Evolutionary conservation across 2,329 filamentous ascomycete genomes (phyloP).

Genomic region (Neonectria ditissima): DNA sequence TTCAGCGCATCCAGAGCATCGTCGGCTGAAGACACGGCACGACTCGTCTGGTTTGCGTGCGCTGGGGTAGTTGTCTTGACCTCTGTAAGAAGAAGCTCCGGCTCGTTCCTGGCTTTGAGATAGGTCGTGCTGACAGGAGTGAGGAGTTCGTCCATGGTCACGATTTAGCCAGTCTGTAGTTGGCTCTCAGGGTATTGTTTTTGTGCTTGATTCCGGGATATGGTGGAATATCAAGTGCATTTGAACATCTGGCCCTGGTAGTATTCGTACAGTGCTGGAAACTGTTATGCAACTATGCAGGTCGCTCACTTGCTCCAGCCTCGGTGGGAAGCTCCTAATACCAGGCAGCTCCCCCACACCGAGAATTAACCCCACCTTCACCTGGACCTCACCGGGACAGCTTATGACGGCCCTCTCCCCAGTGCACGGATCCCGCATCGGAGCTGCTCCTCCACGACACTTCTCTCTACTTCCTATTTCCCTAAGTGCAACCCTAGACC

Average conservation of each 20-base stretch:
- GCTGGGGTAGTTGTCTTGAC: conserved; percentile 42
- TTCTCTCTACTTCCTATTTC: neutral
- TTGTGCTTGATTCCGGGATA: neutral
- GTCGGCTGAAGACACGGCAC: conserved; percentile 50
- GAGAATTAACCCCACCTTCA: conserved; percentile 49
- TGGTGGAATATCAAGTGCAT: neutral
- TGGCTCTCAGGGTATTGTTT: neutral
- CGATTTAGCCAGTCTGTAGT: neutral
- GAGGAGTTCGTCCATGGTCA: conserved; percentile 67
- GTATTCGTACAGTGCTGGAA: too few relatives aligned
- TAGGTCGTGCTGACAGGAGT: conserved; percentile 66
- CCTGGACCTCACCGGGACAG: conserved; percentile 47
- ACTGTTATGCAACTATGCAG: neutral
- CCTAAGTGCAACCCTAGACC: conserved; percentile 12
- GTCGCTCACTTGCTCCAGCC: neutral
- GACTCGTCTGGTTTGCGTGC: conserved; percentile 13
- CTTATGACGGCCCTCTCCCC: conserved; percentile 35
- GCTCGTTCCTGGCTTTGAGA: conserved; percentile 50
- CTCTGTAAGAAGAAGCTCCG: conserved; percentile 54
- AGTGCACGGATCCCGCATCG: conserved; percentile 37
- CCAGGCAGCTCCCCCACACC: conserved; percentile 24
- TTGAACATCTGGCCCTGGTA: neutral
- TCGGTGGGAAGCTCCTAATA: conserved; percentile 17
- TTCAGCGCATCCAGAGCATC: conserved; percentile 71
- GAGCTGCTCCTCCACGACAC: conserved; percentile 20